Evolutionary conservation across 2,329 filamentous ascomycete species (phyloP).

Genomic region (Aspergillus costaricaensis): DNA sequence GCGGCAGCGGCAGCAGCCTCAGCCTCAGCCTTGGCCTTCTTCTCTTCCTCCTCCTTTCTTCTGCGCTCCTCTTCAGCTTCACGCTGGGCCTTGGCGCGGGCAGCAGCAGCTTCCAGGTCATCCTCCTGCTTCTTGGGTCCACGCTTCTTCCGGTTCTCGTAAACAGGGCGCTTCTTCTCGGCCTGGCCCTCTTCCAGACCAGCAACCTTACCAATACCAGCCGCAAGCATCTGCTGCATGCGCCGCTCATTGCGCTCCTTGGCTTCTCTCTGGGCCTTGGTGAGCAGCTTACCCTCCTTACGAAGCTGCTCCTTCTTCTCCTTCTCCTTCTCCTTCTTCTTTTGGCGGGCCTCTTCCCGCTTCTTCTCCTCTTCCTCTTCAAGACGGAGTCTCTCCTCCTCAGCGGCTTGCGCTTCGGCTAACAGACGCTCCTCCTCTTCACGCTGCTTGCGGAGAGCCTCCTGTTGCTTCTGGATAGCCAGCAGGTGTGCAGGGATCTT

Average conservation of each 20-base stretch:
- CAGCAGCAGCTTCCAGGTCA: conserved; percentile 53
- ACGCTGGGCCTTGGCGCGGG: conserved; percentile 48
- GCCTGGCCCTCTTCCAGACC: conserved; percentile 48
- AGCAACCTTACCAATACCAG: conserved; percentile 48
- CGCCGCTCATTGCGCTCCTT: conserved; percentile 51
- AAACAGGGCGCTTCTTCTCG: conserved; percentile 75
- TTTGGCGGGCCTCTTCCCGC: conserved; percentile 48
- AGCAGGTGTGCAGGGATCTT: conserved; percentile 68
- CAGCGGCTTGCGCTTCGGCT: conserved; percentile 44
- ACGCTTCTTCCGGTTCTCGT: conserved; percentile 77
- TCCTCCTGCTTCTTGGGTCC: conserved; percentile 64
- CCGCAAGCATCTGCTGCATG: conserved; percentile 52
- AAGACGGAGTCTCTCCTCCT: conserved; percentile 39
- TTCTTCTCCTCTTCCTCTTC: conserved; percentile 50
- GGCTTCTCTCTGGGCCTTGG: conserved; percentile 51
- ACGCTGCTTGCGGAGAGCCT: conserved; percentile 46
- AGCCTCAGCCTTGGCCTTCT: conserved; percentile 76
- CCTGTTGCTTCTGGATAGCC: conserved; percentile 54
- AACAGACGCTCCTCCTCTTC: conserved; percentile 47
- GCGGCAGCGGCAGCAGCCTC: conserved; percentile 66
- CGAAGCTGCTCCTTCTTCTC: conserved; percentile 54
- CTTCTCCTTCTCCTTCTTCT: conserved; percentile 52
- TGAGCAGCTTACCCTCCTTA: conserved; percentile 52
- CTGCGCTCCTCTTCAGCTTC: conserved; percentile 58
- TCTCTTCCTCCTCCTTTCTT: conserved; percentile 70